phyloP scores from a whole-genome alignment of 2,329 filamentous ascomycete species.

The Aphanocladium album region DNA sequence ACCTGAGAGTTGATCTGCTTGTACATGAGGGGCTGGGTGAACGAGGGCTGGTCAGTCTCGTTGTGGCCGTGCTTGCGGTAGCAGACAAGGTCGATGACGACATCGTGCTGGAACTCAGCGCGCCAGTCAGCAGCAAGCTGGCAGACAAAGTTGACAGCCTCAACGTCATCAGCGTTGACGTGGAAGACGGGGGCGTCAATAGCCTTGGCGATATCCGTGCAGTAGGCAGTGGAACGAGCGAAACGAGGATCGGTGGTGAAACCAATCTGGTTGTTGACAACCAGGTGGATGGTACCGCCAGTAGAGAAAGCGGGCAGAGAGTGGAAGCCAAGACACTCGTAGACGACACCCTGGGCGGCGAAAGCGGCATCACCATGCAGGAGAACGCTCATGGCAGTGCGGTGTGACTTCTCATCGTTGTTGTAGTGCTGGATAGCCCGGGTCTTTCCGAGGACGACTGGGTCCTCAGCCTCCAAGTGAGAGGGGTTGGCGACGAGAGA shows the following conservation, averaged over 20 bases:
- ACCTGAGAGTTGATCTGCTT: constrained; percentile 87
- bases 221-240: constrained; percentile 95
- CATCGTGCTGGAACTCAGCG: constrained; percentile 96
- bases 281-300: constrained; percentile 91
- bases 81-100: constrained; percentile 96
- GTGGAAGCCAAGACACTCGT: constrained; percentile 98
- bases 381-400: constrained; percentile 89
- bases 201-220: constrained; percentile 97
- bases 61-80: constrained; percentile 99
- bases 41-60: constrained; percentile 97
- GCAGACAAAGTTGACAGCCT: constrained; percentile 97
- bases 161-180: constrained; percentile 97
- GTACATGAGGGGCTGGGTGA: constrained; percentile 99
- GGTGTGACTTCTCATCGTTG: constrained; percentile 85
- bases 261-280: constrained; percentile 99
- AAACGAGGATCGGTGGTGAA: constrained; percentile 99
- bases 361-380: constrained; percentile 97
- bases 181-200: constrained; percentile 99
- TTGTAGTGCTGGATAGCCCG: constrained; percentile 99
- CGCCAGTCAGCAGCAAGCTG: constrained; percentile 97
- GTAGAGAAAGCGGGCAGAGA: constrained; percentile 94
- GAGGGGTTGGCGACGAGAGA: constrained; percentile 98
- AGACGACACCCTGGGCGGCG: constrained; percentile 93
- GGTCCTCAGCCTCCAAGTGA: constrained; percentile 96
- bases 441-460: constrained; percentile 95